Evolutionary conservation across 1,284 basidiomycete genomes (phyloP).

Genomic region (Moniliophthora roreri): DNA sequence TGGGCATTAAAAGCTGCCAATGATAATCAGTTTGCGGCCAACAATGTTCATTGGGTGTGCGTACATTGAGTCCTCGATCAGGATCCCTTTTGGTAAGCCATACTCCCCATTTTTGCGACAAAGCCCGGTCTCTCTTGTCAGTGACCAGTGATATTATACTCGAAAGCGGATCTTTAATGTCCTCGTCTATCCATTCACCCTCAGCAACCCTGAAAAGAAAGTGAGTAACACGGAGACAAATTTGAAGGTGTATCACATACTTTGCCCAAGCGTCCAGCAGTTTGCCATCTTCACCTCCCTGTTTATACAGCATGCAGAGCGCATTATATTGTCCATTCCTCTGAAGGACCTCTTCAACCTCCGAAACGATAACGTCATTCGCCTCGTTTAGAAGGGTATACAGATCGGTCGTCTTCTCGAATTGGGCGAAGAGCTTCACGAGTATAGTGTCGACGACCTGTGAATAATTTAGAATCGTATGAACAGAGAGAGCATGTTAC

Average conservation of each 20-base stretch:
- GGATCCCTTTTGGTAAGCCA: slow-evolving; percentile 78
- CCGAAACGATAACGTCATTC: slow-evolving; percentile 58
- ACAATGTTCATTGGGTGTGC: too few species aligned
- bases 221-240: slow-evolving; percentile 6
- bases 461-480: slow-evolving; percentile 10
- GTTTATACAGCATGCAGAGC: slow-evolving; percentile 63
- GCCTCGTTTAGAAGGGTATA: slow-evolving; percentile 59
- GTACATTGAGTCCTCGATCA: slow-evolving; percentile 74
- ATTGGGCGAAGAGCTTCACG: slow-evolving; percentile 68
- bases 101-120: slow-evolving; percentile 74
- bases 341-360: slow-evolving; percentile 64
- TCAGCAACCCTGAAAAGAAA: slow-evolving; percentile 61
- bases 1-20: slow-evolving; percentile 55
- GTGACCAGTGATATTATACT: slow-evolving; percentile 68
- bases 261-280: slow-evolving; percentile 70
- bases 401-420: slow-evolving; percentile 64
- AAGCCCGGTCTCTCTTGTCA: slow-evolving; percentile 54
- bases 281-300: slow-evolving; percentile 55
- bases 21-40: too few species aligned
- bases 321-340: slow-evolving; percentile 58
- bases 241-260: slow-evolving; percentile 45
- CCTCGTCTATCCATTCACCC: slow-evolving; percentile 63
- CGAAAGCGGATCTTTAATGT: slow-evolving; percentile 66
- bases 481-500: slow-evolving; percentile 17
- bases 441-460: slow-evolving; percentile 84